Conservation (phyloP, 2,329 filamentous ascomycete species). For the Pseudogymnoascus sp. region DNA sequence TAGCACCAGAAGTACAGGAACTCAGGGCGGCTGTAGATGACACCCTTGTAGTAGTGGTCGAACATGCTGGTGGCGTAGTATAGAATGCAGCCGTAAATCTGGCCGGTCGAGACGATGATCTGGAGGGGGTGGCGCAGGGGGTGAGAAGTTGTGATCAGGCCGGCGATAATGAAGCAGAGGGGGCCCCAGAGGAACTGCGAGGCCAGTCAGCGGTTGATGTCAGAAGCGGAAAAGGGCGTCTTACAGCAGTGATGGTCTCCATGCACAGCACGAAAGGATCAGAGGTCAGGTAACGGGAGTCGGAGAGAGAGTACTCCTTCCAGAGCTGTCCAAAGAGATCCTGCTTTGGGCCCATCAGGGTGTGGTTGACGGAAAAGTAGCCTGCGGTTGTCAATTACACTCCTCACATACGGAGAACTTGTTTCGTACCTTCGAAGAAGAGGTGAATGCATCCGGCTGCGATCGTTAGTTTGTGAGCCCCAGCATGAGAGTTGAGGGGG, state of each 20-base stretch:
- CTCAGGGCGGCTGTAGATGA: constrained; percentile 50
- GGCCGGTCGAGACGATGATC: constrained; percentile 29
- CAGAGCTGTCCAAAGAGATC: constrained; percentile 45
- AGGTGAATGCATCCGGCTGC: constrained; percentile 26
- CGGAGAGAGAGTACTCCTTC: constrained; percentile 51
- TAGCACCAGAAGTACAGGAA: constrained; percentile 56
- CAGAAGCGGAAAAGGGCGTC: not conserved
- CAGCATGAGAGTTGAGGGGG: constrained; percentile 23
- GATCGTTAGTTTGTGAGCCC: not conserved
- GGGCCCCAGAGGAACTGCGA: constrained; percentile 49
- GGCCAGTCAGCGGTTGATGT: not conserved
- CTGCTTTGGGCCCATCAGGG: constrained; percentile 32
- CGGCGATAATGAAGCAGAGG: constrained; percentile 42
- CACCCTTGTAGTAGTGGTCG: constrained; percentile 39
- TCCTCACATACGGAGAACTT: not conserved
- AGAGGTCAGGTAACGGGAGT: constrained; percentile 46
- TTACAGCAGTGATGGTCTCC: constrained; percentile 43
- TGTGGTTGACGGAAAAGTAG: constrained; percentile 40
- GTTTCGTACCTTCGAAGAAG: constrained; percentile 27
- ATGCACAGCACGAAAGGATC: constrained; percentile 48
- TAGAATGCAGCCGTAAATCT: constrained; percentile 47
- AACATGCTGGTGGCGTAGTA: constrained; percentile 53
- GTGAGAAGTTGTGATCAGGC: constrained; percentile 36
- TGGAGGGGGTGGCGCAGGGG: constrained; percentile 44
- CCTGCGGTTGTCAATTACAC: constrained; percentile 21